Evolutionary conservation across 139 green algal genomes (phyloP), one percentile per base, ranked within the genome.

Genomic region (Chlamydomonas sp.): DNA sequence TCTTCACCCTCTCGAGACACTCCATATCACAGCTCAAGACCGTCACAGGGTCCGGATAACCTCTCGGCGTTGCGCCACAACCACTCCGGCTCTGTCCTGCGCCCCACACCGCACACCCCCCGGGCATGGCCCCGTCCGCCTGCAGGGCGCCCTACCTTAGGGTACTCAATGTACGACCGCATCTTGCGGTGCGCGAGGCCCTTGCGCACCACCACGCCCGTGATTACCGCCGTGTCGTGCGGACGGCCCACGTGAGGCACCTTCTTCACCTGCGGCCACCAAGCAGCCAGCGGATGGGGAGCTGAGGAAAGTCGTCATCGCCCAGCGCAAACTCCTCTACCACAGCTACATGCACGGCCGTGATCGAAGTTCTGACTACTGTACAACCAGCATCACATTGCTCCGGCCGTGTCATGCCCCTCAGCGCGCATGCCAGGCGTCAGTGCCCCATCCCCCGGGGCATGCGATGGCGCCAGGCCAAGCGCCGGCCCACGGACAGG

Each of bases 121-220:
- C 77, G n/a, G 3, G 31, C 75, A 60, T 12, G 31, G 31, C 60
- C 77, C 77, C 16, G 7, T 57, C 75, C 57, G 8, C 57, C 5
- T 4, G 18, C 8, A 1, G 63, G 5, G 16, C 9, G 1, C 14
- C 79, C 74, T 78, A 98, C 90, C 63, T 93, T 91, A 9, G 96
- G 94, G 72, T 95, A 89, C 0, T 87, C n/a, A 73, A 98, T 93
- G 85, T 91, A 80, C 3, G 68, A 92, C n/a, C 91, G 90, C 96
- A 98, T 98, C 66, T 90, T 86, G 68, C 93, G 91, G 92, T 98
- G 96, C 49, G 95, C 92, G 63, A 98, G 90, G 60, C 96, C 96
- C 87, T 97, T 97, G 84, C 93, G 92, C 63, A 93, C 94, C 59
- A 96, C 95, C 62, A 98, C 90, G 20, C 96, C 96, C 17, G 85